Conservation (phyloP, 306 rosid species). For the Pyrus betulifolia region DNA sequence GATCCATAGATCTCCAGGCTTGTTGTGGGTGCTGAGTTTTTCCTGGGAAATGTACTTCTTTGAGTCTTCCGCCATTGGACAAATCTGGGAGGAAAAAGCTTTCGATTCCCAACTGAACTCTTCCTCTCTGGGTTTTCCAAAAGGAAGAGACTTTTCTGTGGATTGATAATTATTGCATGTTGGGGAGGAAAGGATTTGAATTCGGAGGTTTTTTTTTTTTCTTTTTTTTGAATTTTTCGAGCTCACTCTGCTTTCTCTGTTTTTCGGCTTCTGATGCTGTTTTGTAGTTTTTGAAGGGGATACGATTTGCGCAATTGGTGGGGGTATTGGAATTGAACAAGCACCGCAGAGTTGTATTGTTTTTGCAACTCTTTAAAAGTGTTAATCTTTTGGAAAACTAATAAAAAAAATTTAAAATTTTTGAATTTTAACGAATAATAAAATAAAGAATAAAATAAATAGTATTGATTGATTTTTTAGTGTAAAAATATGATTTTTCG, state of each 20-base stretch:
- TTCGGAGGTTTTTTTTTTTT: neutral
- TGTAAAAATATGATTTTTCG: too few relatives aligned
- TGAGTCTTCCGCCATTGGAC: constrained; percentile 23
- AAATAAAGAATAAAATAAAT: too few relatives aligned
- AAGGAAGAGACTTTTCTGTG: neutral
- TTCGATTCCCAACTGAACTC: neutral
- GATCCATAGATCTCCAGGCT: constrained; percentile 57
- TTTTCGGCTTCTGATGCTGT: neutral
- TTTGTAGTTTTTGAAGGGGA: neutral
- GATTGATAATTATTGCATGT: neutral
- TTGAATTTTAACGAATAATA: too few relatives aligned
- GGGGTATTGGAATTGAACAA: neutral
- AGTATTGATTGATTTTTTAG: too few relatives aligned
- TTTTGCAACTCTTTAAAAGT: neutral
- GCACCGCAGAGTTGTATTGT: neutral
- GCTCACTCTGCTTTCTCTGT: neutral
- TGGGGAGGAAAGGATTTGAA: neutral
- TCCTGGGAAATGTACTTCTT: constrained; percentile 41
- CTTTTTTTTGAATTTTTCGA: neutral
- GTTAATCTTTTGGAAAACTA: neutral
- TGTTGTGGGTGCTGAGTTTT: constrained; percentile 43
- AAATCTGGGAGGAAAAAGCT: neutral
- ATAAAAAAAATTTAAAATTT: too few relatives aligned
- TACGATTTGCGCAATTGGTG: neutral
- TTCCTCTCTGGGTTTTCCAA: neutral